Base-by-base conservation (phyloP, 2,329 filamentous ascomycete genomes). In the Ascochyta fabae region DNA sequence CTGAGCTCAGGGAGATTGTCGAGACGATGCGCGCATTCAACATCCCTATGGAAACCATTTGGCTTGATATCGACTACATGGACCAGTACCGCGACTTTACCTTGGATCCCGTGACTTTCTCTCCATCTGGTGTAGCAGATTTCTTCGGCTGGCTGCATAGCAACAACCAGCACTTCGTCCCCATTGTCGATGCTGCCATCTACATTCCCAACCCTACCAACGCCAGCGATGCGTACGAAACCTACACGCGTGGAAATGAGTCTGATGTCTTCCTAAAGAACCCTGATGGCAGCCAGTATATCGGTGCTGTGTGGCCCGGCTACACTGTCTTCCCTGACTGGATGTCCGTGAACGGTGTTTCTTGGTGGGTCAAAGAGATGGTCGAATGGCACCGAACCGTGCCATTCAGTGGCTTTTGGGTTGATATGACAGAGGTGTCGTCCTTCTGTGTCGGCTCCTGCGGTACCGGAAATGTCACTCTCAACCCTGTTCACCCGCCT, bases 141-240 rank as follows among this genome's bases (percentile, higher is more conserved):
- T 86, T 88, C 62, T 73, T 88, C 31, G 73, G 76, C 4, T 75
- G 77, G 34, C 73, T 88, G 2, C 83, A 86, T 65, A 75, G 75
- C 4, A 79, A 79, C 58, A 80, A 82, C 27, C 83, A 84, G 57
- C 83, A 86, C 61, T 87, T 84, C 57, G 76, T 87, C 10, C 84
- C 84, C 0, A 87, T 88, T 51, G 80, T 88, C 3, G 85, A 87
- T 65, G 77, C 80, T 6, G 84, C 80, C n/a, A 88, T 90, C 52
- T 92, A 92, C 68, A 84, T 85, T 24, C 89, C 89, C 0, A 88
- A 91, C 62, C 87, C 88, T 0, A 77, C 84, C n/a, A 89, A 92
- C 66, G 79, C 80, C 1, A 85, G 80, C 34, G 89, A 92, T 56
- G 67, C 70, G 0, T 84, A 86, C 60, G 75, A 76, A 10, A 77